A percentile compares a stretch with the other conserved stretches of the same genome.
These are phyloP conservation scores for Paracamarosporium sp. DNA, from an alignment of 2,329 filamentous ascomycete genomes.

Conservation along the genomic window DNA sequence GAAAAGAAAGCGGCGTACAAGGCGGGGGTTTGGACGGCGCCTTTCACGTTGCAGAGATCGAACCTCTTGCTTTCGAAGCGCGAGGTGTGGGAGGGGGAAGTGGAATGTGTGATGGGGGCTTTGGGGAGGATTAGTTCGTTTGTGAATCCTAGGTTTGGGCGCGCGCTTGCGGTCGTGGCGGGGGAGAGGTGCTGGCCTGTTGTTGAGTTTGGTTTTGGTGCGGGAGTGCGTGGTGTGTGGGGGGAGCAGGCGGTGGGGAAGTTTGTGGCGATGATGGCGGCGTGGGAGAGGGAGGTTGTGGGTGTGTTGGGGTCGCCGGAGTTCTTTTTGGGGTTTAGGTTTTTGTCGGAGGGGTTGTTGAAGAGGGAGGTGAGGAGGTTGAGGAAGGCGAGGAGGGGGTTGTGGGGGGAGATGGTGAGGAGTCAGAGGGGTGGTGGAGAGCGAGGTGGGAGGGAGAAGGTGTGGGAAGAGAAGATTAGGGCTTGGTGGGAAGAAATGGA, in stretches of 20 bases:
- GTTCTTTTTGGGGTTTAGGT: slow-evolving; percentile 7
- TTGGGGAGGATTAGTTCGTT: not conserved
- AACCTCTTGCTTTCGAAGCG: not conserved
- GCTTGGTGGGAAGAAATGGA: slow-evolving; percentile 1
- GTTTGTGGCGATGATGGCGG: slow-evolving; percentile 9
- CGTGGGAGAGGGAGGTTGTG: slow-evolving; percentile 16
- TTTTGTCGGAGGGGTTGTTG: no score
- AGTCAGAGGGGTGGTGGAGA: not conserved
- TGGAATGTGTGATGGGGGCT: not conserved
- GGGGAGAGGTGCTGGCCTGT: not conserved
- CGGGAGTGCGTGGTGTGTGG: not conserved
- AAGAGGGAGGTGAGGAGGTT: slow-evolving; percentile 1
- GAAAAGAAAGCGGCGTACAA: not conserved
- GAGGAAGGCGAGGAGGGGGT: slow-evolving; percentile 3
- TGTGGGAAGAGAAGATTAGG: not conserved
- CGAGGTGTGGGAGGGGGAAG: not conserved
- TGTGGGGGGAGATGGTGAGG: slow-evolving; percentile 9
- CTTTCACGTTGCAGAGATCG: slow-evolving; percentile 5
- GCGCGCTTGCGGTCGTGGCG: not conserved
- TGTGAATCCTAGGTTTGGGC: not conserved
- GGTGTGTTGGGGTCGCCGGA: not conserved
- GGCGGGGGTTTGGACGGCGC: slow-evolving; percentile 4
- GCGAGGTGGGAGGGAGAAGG: not conserved
- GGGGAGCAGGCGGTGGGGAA: slow-evolving; percentile 2
- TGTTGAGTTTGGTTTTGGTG: not conserved